These are phyloP conservation scores for Megacollybia marginata DNA, from an alignment of 768 basidiomycete genomes.

Conservation along the genomic window DNA sequence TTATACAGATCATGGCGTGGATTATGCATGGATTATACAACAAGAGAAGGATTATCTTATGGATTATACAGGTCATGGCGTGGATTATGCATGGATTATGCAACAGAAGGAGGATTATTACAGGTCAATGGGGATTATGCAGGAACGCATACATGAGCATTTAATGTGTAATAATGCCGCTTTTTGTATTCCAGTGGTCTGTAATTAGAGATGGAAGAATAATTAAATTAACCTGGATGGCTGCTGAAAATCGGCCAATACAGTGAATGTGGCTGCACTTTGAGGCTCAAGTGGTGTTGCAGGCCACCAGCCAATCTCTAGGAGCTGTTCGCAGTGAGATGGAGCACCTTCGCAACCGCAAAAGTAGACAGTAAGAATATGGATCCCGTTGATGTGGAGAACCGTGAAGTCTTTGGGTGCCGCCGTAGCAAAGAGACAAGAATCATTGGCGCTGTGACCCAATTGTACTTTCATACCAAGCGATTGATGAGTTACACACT, in stretches of 20 bases:
- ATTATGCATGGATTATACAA: too few species aligned
- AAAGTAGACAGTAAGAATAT: constrained; percentile 10
- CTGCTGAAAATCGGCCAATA: constrained; percentile 15
- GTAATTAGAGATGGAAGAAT: too few species aligned
- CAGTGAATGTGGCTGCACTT: constrained; percentile 10
- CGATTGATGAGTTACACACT: neutral
- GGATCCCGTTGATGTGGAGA: constrained; percentile 14
- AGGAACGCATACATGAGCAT: too few species aligned
- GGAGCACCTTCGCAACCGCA: constrained; percentile 9
- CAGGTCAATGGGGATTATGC: too few species aligned
- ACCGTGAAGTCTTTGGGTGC: constrained; percentile 12
- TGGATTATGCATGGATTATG: too few species aligned
- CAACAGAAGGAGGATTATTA: too few species aligned
- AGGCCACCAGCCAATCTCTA: constrained; percentile 14
- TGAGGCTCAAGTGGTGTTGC: constrained; percentile 12
- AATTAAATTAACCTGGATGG: too few species aligned
- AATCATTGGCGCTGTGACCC: constrained; percentile 9
- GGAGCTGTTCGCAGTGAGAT: constrained; percentile 5
- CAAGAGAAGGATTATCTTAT: too few species aligned
- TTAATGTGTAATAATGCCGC: too few species aligned
- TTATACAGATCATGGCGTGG: too few species aligned
- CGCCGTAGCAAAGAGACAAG: constrained; percentile 4
- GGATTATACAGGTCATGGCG: too few species aligned
- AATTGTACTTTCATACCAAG: constrained; percentile 11
- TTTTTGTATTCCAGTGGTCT: too few species aligned